Evolutionary conservation across 371 early-diverging fungal species (phyloP).

Genomic region (Mucor sp.): DNA sequence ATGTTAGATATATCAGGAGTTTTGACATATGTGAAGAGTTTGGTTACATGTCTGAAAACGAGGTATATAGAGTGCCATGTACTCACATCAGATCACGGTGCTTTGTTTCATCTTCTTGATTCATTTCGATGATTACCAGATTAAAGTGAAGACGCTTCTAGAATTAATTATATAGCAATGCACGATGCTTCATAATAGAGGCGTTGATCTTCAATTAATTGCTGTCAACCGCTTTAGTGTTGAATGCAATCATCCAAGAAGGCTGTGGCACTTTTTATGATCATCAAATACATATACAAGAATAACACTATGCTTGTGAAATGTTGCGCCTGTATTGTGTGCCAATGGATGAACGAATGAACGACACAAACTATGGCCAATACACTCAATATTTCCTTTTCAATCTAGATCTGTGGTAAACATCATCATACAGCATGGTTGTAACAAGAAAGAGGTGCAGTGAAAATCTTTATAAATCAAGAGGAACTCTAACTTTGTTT

Average conservation of each 20-base stretch:
- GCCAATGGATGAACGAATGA: neutral
- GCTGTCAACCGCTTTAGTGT: neutral
- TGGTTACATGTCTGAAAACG: neutral
- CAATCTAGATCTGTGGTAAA: neutral
- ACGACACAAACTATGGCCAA: neutral
- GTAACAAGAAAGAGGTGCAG: neutral
- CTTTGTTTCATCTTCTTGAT: too few species aligned
- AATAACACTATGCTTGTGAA: neutral
- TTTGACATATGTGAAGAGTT: neutral
- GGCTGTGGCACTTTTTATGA: neutral
- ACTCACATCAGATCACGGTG: too few species aligned
- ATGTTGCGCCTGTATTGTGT: neutral
- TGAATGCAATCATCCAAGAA: neutral
- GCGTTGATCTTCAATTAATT: too few species aligned
- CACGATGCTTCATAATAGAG: too few species aligned
- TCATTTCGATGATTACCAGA: too few species aligned
- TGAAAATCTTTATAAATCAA: neutral
- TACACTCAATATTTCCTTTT: neutral
- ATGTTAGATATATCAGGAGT: neutral
- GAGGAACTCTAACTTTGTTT: neutral
- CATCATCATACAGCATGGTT: neutral
- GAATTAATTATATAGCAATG: too few species aligned
- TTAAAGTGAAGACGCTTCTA: neutral
- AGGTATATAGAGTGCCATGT: neutral
- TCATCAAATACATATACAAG: neutral